Evolutionary conservation across 139 green algal genomes (phyloP).

Genomic region (Micractinium conductrix): DNA sequence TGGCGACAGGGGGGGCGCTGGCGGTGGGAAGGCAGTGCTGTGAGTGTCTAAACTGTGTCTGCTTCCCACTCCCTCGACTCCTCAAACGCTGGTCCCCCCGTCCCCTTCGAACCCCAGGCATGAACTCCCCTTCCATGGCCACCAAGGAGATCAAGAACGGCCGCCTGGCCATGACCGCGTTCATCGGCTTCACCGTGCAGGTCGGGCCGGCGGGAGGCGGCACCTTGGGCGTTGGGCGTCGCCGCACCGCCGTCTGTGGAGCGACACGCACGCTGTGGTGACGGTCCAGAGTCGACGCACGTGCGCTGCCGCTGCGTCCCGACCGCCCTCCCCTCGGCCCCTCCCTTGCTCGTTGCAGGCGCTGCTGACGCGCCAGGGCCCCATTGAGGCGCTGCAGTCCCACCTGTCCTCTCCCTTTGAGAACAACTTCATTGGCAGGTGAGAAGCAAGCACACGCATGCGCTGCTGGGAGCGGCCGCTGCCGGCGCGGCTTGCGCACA

Average conservation of each 20-base stretch:
- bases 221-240: background rate
- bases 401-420: conserved; percentile 75
- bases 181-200: conserved; percentile 78
- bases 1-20: too few species aligned
- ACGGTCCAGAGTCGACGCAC: too few species aligned
- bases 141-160: conserved; percentile 70
- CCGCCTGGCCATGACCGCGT: conserved; percentile 76
- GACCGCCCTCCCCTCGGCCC: background rate
- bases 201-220: background rate
- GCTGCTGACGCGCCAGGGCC: conserved; percentile 67
- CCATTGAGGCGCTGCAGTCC: conserved; percentile 65
- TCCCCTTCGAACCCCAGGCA: conserved; percentile 22
- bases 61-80: too few species aligned
- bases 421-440: conserved; percentile 73
- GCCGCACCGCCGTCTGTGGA: background rate
- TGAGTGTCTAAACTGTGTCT: too few species aligned
- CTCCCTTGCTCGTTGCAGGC: conserved; percentile 37
- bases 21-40: background rate
- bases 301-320: background rate
- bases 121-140: conserved; percentile 53
- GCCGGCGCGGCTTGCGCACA: too few species aligned
- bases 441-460: too few species aligned
- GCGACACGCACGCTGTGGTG: too few species aligned
- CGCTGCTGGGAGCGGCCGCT: background rate
- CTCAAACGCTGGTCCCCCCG: too few species aligned